These are phyloP conservation scores for Globisporangium paroecandrum DNA, from an alignment of 352 stramenopile genomes.

Conservation along the genomic window DNA sequence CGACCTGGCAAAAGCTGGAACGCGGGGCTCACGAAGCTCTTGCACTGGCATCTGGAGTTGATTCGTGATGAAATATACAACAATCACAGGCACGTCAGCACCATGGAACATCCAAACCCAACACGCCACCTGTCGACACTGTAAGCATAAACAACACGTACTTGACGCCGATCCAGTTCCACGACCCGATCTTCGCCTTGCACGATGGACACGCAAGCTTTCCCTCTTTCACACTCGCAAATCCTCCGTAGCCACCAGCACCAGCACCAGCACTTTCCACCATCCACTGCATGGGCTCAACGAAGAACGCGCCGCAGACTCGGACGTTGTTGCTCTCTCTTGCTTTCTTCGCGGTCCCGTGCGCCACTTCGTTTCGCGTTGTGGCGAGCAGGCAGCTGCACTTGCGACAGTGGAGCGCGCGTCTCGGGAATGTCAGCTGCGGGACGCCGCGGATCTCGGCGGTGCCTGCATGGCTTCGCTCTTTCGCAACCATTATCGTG, in stretches of 20 bases:
- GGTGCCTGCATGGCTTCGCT: slow-evolving; percentile 29
- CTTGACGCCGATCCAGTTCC: slow-evolving; percentile 76
- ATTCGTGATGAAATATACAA: no score
- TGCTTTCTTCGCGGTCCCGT: background rate
- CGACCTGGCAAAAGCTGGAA: slow-evolving; percentile 62
- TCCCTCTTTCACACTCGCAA: slow-evolving; percentile 40
- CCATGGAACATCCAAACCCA: no score
- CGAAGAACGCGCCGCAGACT: slow-evolving; percentile 29
- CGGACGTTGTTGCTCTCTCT: background rate
- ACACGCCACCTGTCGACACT: no score
- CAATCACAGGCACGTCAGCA: no score
- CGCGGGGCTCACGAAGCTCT: slow-evolving; percentile 44
- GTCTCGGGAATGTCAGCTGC: slow-evolving; percentile 21
- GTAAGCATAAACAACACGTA: slow-evolving; percentile 24
- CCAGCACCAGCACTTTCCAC: background rate
- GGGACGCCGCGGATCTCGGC: slow-evolving; percentile 26
- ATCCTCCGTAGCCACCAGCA: slow-evolving; percentile 10
- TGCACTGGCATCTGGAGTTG: slow-evolving; percentile 50
- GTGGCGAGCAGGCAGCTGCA: slow-evolving; percentile 56
- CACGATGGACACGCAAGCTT: slow-evolving; percentile 69
- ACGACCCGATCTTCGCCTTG: slow-evolving; percentile 69
- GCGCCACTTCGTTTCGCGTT: slow-evolving; percentile 41
- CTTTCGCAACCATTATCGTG: slow-evolving; percentile 34
- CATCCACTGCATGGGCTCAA: slow-evolving; percentile 80
- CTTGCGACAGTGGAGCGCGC: slow-evolving; percentile 45